Percentiles rank a stretch among this genome's conserved stretches.
These are phyloP conservation scores for Medicago lupulina DNA, from an alignment of 306 rosid species.

Conservation along the genomic window DNA sequence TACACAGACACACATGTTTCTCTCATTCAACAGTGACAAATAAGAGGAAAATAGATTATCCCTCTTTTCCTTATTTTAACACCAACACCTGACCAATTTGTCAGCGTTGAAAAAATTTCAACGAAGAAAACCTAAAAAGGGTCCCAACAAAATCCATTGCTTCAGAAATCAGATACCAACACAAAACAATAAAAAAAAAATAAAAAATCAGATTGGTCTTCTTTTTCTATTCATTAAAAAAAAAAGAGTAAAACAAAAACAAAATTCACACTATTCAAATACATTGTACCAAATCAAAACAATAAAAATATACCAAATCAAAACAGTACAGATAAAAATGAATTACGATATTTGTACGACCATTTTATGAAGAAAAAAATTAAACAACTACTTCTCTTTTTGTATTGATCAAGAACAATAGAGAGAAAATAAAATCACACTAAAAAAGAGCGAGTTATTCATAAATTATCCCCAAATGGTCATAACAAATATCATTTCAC, in stretches of 20 bases:
- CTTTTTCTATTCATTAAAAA: too few relatives aligned
- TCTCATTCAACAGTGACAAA: constrained; percentile 16
- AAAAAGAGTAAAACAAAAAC: not conserved
- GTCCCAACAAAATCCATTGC: constrained; percentile 4
- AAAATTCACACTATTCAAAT: not conserved
- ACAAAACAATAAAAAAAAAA: not conserved
- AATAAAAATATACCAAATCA: too few relatives aligned
- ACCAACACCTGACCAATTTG: constrained; percentile 44
- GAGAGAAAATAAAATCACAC: too few relatives aligned
- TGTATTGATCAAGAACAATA: too few relatives aligned
- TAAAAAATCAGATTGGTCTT: not conserved
- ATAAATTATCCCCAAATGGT: too few relatives aligned
- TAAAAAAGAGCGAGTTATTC: too few relatives aligned
- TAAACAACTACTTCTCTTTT: too few relatives aligned
- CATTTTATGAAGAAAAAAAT: too few relatives aligned
- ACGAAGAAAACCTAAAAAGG: constrained; percentile 17
- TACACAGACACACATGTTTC: constrained; percentile 47
- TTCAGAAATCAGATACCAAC: constrained; percentile 2
- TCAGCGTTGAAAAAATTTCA: constrained; percentile 37
- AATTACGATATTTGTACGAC: too few relatives aligned
- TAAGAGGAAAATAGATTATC: constrained; percentile 1
- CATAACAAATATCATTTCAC: too few relatives aligned
- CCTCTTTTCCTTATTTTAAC: constrained; percentile 35
- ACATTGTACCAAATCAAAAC: too few relatives aligned
- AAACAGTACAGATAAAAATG: too few relatives aligned